Evolutionary conservation across 1,284 basidiomycete genomes (phyloP), one percentile per base, ranked within the genome.

Genomic region (Pholiota adiposa): DNA sequence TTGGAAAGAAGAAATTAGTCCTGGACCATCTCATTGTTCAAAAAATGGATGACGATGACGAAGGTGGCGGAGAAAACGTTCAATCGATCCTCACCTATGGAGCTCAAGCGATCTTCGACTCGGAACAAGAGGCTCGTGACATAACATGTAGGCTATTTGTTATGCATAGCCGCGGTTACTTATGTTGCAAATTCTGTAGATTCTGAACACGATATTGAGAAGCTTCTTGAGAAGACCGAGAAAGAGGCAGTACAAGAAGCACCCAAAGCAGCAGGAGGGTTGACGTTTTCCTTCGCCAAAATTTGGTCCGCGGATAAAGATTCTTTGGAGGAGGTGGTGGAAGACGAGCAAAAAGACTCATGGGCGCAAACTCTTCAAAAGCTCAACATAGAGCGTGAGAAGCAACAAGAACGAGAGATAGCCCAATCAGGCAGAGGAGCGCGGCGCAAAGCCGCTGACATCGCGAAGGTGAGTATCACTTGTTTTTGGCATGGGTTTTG

Each of bases 21-120:
- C 79, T 97, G 3, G 94, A 96, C 69, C 94, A 97, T 75, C 79
- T 97, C 14, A 96, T 97, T 61, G 94, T 94, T 4, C 94, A 96
- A 75, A 94, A 94, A 72, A 94, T 96, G 87, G 91, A 93, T 65
- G 91, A 93, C 65, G 87, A 90, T 54, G 90, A 90, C 49, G 86
- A 87, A 29, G 73, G 72, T 29, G 84, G 82, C 23, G 82, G 86
- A 56, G 88, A 90, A 64, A 85, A 94, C 65, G 78, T 94, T 9
- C 85, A 89, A 69, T 92, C 90, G 1, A 91, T 96, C 64, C 80
- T 96, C 4, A 90, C 92, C 19, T 92, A 88, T 65, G 93, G 94
- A 34, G 93, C 92, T 27, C 85, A 89, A 72, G 86, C 88, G 0
- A 80, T 97, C 9, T 93, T 95, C 69, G 86, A 92, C 48, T 82